phyloP scores from a whole-genome alignment of 306 rosid genomes.

The Castanea sativa region DNA sequence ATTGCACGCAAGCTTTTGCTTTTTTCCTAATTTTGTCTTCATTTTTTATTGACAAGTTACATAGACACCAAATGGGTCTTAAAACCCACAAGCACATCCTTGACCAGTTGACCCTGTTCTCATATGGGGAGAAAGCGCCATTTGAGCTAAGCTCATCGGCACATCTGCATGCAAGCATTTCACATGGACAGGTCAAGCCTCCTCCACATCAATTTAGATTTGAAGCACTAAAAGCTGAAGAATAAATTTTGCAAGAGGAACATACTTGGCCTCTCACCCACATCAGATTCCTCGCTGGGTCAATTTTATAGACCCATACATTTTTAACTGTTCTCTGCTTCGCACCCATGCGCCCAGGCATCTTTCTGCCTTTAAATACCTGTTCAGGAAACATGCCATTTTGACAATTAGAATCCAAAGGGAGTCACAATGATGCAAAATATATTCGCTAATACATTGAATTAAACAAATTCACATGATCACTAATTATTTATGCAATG shows the following conservation, averaged over 20 bases:
- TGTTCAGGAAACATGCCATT: constrained; percentile 29
- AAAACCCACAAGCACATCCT: background rate
- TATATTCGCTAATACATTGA: background rate
- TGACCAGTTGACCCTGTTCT: background rate
- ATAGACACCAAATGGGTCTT: background rate
- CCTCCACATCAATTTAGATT: background rate
- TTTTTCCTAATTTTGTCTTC: background rate
- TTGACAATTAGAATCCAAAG: background rate
- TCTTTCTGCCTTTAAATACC: constrained; percentile 80
- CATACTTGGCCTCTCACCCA: constrained; percentile 97
- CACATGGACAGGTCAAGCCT: background rate
- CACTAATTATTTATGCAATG: constrained; percentile 12
- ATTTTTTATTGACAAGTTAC: background rate
- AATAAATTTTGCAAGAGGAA: constrained; percentile 12
- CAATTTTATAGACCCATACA: constrained; percentile 93
- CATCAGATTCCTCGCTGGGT: constrained; percentile 87
- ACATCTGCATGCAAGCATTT: background rate
- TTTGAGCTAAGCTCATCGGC: background rate
- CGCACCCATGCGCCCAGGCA: constrained; percentile 98
- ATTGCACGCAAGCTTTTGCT: background rate
- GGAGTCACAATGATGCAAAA: constrained; percentile 1
- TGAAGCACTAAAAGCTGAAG: constrained; percentile 8
- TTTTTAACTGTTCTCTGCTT: constrained; percentile 86
- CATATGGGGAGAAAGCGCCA: background rate
- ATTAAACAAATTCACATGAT: background rate